Percentiles rank a stretch among this genome's conserved stretches.
phyloP scores from a whole-genome alignment of 352 stramenopile species.

The Peronosclerospora sorghi region DNA sequence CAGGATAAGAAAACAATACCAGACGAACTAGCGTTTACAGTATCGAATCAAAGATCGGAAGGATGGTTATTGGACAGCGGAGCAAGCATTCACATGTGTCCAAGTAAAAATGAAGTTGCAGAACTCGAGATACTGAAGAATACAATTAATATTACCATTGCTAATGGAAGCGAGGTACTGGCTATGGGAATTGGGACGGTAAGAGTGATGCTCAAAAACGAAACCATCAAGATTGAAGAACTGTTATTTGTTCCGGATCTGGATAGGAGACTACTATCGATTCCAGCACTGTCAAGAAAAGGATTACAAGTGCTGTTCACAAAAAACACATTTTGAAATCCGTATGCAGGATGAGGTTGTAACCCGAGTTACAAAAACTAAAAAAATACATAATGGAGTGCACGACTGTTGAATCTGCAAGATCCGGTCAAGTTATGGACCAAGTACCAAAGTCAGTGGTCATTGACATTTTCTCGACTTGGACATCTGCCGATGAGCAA shows the following conservation, averaged over 20 bases:
- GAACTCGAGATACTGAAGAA: neutral
- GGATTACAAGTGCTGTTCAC: neutral
- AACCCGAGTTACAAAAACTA: neutral
- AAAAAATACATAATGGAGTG: neutral
- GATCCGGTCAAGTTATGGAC: neutral
- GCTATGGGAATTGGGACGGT: neutral
- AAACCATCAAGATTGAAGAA: neutral
- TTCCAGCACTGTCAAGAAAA: neutral
- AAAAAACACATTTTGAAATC: neutral
- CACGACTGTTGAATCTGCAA: neutral
- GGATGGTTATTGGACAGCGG: neutral
- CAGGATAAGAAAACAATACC: neutral
- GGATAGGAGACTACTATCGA: neutral
- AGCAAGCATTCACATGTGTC: neutral
- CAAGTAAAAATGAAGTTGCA: neutral
- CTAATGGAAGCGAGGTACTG: neutral
- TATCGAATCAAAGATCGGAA: neutral
- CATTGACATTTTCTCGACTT: neutral
- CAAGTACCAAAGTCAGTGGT: neutral
- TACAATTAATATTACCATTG: neutral
- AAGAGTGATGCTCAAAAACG: neutral
- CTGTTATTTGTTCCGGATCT: neutral
- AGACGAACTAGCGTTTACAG: neutral
- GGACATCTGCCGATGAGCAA: neutral
- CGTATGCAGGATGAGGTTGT: neutral